Conservation (phyloP, 331 rosid species). For the Prunus yedoensis region DNA sequence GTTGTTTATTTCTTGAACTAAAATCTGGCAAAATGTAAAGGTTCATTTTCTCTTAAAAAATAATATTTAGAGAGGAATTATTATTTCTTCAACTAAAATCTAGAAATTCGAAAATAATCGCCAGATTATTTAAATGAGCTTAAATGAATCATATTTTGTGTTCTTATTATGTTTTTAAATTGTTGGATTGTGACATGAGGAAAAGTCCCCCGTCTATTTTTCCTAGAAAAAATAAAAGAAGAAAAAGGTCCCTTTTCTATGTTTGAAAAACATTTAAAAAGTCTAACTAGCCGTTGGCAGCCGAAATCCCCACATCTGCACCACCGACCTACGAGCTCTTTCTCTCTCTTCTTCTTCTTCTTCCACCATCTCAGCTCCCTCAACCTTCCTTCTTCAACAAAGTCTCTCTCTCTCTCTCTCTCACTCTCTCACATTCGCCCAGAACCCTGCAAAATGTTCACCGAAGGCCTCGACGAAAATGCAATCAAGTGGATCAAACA, state of each 20-base stretch:
- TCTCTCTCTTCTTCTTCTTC: background rate
- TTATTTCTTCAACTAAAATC: too few relatives aligned
- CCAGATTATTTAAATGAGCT: too few relatives aligned
- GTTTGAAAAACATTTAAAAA: conserved; percentile 1
- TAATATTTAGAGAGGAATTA: too few relatives aligned
- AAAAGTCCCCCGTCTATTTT: background rate
- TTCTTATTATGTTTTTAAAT: too few relatives aligned
- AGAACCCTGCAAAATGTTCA: conserved; percentile 51
- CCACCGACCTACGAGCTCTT: background rate
- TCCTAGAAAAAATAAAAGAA: background rate
- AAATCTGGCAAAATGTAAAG: too few relatives aligned
- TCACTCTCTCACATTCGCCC: background rate
- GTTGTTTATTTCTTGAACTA: too few relatives aligned
- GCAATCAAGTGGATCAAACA: conserved; percentile 87
- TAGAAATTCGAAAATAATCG: too few relatives aligned
- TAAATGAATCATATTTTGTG: background rate
- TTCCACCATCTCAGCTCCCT: background rate
- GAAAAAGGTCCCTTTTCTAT: background rate
- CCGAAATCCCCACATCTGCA: conserved; percentile 7
- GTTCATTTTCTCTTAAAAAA: too few relatives aligned
- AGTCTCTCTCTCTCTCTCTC: conserved; percentile 8
- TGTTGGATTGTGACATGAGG: background rate
- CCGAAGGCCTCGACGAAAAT: conserved; percentile 86
- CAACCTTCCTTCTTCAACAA: background rate
- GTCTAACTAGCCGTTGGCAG: conserved; percentile 63